phyloP scores from a whole-genome alignment of 495 filamentous ascomycete genomes.

The Corynascus novoguineensis region DNA sequence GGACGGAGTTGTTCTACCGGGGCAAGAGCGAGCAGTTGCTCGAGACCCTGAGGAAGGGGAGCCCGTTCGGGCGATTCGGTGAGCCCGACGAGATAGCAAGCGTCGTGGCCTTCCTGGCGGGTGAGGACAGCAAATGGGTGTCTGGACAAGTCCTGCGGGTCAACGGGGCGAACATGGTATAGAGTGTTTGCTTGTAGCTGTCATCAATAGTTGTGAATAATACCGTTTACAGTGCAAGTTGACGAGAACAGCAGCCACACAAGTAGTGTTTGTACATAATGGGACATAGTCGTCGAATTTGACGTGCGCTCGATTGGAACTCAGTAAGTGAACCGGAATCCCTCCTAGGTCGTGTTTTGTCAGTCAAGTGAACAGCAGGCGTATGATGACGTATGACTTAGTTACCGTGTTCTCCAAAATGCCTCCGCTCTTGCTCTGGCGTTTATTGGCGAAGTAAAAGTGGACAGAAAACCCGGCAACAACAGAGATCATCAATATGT shows the following conservation, averaged over 20 bases:
- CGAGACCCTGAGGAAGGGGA: conserved; percentile 46
- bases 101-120: conserved; percentile 49
- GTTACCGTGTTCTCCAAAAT: conserved; percentile 24
- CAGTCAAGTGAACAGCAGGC: neutral
- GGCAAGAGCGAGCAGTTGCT: conserved; percentile 57
- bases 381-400: neutral
- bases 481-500: conserved; percentile 60
- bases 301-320: too few relatives aligned
- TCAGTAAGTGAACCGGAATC: conserved; percentile 25
- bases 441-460: conserved; percentile 56
- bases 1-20: conserved; percentile 59
- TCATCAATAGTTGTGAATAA: neutral
- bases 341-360: conserved; percentile 10
- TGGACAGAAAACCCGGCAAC: conserved; percentile 55
- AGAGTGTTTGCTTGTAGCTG: neutral
- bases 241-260: too few relatives aligned
- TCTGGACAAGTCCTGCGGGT: conserved; percentile 59
- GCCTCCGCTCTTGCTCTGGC: neutral
- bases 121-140: conserved; percentile 53
- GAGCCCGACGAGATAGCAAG: conserved; percentile 59
- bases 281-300: too few relatives aligned
- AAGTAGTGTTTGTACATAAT: too few relatives aligned
- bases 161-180: conserved; percentile 52
- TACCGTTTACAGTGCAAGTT: too few relatives aligned
- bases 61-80: conserved; percentile 53